A percentile compares a stretch with the other conserved stretches of the same genome.
Evolutionary conservation across 75 land plant species (phyloP).

Genomic region (Larix kaempferi): DNA sequence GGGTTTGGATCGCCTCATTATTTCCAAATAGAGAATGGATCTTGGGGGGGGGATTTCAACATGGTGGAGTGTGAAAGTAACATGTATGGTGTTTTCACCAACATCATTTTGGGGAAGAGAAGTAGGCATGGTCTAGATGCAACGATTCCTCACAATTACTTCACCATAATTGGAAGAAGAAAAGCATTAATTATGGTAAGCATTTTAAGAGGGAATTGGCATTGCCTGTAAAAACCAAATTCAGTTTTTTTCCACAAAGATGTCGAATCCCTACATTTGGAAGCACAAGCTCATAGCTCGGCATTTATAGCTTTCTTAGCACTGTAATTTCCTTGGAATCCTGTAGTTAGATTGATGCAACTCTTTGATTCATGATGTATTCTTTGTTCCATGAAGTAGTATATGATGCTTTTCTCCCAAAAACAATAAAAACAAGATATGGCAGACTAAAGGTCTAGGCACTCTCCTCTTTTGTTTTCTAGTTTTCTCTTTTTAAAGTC

Average conservation of each 20-base stretch:
- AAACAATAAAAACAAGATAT: neutral
- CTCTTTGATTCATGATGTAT: neutral
- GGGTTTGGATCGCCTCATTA: too few species aligned
- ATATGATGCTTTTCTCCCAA: neutral
- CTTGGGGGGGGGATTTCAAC: too few species aligned
- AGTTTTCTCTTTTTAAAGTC: too few species aligned
- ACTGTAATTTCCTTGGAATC: neutral
- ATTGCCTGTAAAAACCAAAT: neutral
- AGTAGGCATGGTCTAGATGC: too few species aligned
- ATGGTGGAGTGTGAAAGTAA: too few species aligned
- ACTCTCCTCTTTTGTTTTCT: too few species aligned
- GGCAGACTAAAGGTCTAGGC: too few species aligned
- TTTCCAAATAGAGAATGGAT: too few species aligned
- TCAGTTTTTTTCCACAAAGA: neutral
- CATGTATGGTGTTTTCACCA: too few species aligned
- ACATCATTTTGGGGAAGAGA: too few species aligned
- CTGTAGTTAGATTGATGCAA: neutral
- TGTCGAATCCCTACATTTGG: neutral
- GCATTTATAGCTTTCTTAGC: neutral
- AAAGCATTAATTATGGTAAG: neutral
- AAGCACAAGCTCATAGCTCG: neutral
- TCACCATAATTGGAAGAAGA: too few species aligned
- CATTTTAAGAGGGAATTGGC: neutral
- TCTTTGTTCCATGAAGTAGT: neutral
- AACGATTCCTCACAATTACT: too few species aligned